These are phyloP conservation scores for Nemania bipapillata DNA, from an alignment of 2,329 filamentous ascomycete species.

Conservation along the genomic window DNA sequence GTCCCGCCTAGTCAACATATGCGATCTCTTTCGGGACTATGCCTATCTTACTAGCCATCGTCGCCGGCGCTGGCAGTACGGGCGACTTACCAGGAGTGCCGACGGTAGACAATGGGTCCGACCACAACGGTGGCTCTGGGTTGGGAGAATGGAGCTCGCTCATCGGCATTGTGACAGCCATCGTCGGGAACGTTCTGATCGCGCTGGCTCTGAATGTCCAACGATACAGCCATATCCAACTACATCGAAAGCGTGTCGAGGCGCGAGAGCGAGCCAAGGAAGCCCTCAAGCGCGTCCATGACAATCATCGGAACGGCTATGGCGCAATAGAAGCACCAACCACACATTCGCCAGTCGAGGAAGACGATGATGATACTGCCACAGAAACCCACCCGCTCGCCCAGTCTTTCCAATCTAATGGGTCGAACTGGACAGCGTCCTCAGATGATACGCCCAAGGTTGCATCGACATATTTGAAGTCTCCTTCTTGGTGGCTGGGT, in stretches of 20 bases:
- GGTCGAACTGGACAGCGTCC: constrained; percentile 54
- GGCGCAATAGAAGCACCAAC: constrained; percentile 43
- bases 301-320: constrained; percentile 47
- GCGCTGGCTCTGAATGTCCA: constrained; percentile 96
- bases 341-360: constrained; percentile 50
- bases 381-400: constrained; percentile 65
- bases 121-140: constrained; percentile 57
- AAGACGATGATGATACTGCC: constrained; percentile 52
- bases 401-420: constrained; percentile 61
- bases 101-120: constrained; percentile 41
- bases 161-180: constrained; percentile 93
- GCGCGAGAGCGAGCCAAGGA: constrained; percentile 65
- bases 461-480: constrained; percentile 81
- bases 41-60: constrained; percentile 38
- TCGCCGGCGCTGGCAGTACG: constrained; percentile 31
- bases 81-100: constrained; percentile 23
- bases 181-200: constrained; percentile 91
- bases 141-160: constrained; percentile 85
- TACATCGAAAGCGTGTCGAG: constrained; percentile 75
- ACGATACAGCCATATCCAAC: constrained; percentile 88
- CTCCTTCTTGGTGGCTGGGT: constrained; percentile 95
- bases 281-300: constrained; percentile 61
- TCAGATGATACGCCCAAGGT: constrained; percentile 54
- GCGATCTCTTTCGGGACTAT: constrained; percentile 35
- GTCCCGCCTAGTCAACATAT: constrained; percentile 9